Base-by-base conservation (phyloP, 768 basidiomycete genomes). In the Podaxis sp. region DNA sequence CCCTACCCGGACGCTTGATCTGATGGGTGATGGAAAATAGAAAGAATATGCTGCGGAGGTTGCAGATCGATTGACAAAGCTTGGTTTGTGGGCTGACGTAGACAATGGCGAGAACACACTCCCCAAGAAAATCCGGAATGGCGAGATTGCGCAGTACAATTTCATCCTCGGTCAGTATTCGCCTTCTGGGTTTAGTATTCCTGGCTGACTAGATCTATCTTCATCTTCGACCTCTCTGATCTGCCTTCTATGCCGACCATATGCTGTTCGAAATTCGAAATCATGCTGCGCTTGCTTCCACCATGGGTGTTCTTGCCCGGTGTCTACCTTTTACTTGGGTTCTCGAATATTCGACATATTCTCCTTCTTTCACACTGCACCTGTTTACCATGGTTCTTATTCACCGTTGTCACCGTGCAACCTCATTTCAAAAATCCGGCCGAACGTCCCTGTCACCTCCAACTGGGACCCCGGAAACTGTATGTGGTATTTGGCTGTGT, bases 61-160 rank as follows among this genome's bases (percentile, higher is more conserved):
- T 41, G 82, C 84, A 33, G 80, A 88, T 59, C 84, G 79, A 65
- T 82, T 99, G 3, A 80, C 80, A 62, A 80, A 82, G 46, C 77
- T 84, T 4, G 94, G 93, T 1, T 76, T 99, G 54, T 98, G 85
- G 71, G 90, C 91, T 50, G 97, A 99, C 68, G 94, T 93, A 17
- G 97, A 99, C 75, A 89, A 96, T 66, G 88, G 91, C 38, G 87
- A 90, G 46, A 90, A 97, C 70, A 99, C 97, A 0, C 84, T 99
- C 28, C 90, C 87, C 64, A 99, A 99, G 86, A 99, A 98, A 83
- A 93, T 99, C 70, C 85, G 96, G 30, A 98, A 99, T 73, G 96
- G 93, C 22, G 96, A 99, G 78, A 87, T 96, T 66, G 93, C 95
- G 36, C 96, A 98, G 74, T 97, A 96, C 78, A 99, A 99, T 77